Conservation (phyloP, 257 asterid species). For the Leonotis leonurus region DNA sequence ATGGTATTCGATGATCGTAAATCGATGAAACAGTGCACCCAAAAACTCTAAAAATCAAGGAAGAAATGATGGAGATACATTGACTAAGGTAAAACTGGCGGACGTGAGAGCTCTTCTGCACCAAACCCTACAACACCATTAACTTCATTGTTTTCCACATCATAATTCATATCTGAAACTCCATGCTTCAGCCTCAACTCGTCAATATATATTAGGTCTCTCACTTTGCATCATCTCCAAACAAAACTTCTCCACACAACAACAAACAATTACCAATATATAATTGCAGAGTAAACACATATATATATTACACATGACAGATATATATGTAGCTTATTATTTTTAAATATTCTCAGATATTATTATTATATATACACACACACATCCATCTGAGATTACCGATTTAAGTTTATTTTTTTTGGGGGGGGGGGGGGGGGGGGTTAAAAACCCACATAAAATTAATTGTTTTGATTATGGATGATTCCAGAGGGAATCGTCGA, state of each 20-base stretch:
- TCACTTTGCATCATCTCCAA: neutral
- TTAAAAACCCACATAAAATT: too few relatives aligned
- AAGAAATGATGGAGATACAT: slow-evolving; percentile 19
- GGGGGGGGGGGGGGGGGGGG: too few relatives aligned
- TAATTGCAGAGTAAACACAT: too few relatives aligned
- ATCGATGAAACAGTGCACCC: slow-evolving; percentile 18
- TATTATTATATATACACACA: too few relatives aligned
- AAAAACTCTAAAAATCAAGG: slow-evolving; percentile 23
- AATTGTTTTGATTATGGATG: slow-evolving; percentile 21
- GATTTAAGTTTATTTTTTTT: too few relatives aligned
- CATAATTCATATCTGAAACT: neutral
- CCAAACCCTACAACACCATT: slow-evolving; percentile 17
- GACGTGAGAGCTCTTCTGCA: slow-evolving; percentile 21
- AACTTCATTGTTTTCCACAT: neutral
- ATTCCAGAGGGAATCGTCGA: slow-evolving; percentile 42
- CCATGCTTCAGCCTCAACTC: neutral
- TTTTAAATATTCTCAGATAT: neutral
- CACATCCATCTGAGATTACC: neutral
- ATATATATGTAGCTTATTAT: neutral
- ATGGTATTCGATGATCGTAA: neutral
- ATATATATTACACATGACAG: too few relatives aligned
- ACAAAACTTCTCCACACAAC: neutral
- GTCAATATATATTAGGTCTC: too few relatives aligned
- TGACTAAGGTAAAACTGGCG: slow-evolving; percentile 16
- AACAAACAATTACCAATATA: too few relatives aligned